These are phyloP conservation scores for Knufia fluminis DNA, from an alignment of 2,329 filamentous ascomycete species.

Conservation along the genomic window DNA sequence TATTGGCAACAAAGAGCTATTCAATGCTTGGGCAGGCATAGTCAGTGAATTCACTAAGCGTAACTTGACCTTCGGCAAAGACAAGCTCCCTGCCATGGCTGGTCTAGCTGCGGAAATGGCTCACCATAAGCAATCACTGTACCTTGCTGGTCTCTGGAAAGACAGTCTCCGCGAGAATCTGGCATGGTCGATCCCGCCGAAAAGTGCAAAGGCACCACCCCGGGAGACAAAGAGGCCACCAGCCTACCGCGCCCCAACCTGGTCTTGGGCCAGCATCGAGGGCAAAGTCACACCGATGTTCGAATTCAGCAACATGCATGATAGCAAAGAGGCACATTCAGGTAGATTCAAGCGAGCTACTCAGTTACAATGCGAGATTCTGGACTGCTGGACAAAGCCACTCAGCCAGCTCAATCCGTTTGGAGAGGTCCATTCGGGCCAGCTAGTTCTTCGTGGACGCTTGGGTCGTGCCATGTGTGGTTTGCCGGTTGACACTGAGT, in stretches of 20 bases:
- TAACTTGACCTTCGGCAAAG: background rate
- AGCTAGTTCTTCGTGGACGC: background rate
- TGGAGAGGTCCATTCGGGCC: background rate
- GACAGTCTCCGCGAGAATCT: background rate
- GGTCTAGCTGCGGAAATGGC: background rate
- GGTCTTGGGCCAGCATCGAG: slow-evolving; percentile 17
- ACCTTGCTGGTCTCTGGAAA: slow-evolving; percentile 5
- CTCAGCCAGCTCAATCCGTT: background rate
- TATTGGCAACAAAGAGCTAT: background rate
- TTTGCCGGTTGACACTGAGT: background rate
- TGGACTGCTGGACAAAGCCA: background rate
- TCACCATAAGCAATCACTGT: background rate
- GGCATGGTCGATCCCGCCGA: background rate
- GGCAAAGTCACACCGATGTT: slow-evolving; percentile 10
- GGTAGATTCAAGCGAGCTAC: background rate
- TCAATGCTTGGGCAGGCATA: background rate
- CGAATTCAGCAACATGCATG: background rate
- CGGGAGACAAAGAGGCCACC: background rate
- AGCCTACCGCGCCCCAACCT: slow-evolving; percentile 14
- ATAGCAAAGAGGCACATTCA: background rate
- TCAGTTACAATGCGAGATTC: background rate
- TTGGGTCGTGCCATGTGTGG: background rate
- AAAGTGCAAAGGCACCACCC: background rate
- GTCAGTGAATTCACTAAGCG: background rate
- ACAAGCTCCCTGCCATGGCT: slow-evolving; percentile 1